Conservation (phyloP, 768 basidiomycete genomes). For the Macrocybe gigantea region DNA sequence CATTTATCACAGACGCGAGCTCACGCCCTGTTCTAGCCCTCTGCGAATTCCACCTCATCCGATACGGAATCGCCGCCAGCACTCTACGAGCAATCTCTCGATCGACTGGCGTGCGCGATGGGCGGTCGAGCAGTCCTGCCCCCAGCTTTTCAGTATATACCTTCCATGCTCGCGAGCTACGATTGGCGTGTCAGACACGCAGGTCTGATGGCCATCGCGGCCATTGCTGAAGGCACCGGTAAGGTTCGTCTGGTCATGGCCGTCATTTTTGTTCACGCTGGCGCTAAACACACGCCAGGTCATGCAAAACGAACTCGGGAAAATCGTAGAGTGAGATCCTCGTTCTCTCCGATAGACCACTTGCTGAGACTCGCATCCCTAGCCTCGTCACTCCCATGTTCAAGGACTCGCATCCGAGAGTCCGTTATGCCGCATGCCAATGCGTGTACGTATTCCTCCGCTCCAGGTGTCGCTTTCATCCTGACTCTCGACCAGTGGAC, state of each 20-base stretch:
- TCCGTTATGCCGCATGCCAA: constrained; percentile 77
- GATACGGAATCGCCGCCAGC: constrained; percentile 62
- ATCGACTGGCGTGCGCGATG: constrained; percentile 74
- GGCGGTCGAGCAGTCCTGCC: constrained; percentile 74
- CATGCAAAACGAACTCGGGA: constrained; percentile 77
- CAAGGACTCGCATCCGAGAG: constrained; percentile 70
- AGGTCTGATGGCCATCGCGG: constrained; percentile 81
- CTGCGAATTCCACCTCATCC: constrained; percentile 51
- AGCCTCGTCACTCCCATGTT: constrained; percentile 79
- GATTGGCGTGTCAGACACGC: constrained; percentile 87
- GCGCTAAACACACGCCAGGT: constrained; percentile 31
- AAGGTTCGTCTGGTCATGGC: constrained; percentile 33
- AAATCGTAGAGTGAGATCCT: constrained; percentile 67
- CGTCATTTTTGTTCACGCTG: background rate
- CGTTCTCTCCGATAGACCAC: constrained; percentile 1
- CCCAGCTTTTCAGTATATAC: constrained; percentile 74
- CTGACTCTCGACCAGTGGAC: constrained; percentile 49
- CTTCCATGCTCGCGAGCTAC: constrained; percentile 72
- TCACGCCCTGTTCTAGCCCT: constrained; percentile 37
- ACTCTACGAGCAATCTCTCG: constrained; percentile 78
- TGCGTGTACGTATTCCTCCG: constrained; percentile 55
- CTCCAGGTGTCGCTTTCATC: background rate
- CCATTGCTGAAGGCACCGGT: constrained; percentile 79
- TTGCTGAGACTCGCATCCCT: background rate
- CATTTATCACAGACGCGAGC: no score